Conservation (phyloP, 371 early-diverging fungal genomes). For the Apophysomyces elegans region DNA sequence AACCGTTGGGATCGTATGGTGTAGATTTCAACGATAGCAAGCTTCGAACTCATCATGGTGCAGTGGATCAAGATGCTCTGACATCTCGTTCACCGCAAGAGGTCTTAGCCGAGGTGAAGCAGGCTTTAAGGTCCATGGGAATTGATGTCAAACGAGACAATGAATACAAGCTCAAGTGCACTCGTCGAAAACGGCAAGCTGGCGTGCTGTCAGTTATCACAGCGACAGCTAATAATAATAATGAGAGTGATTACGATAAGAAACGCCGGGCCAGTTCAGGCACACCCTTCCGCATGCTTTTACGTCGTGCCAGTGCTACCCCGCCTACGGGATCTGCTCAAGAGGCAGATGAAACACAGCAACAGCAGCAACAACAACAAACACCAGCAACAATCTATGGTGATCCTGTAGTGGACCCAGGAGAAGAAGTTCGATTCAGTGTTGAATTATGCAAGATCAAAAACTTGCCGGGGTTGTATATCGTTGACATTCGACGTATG, state of each 20-base stretch:
- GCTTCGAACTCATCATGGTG: slow-evolving; percentile 79
- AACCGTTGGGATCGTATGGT: slow-evolving; percentile 23
- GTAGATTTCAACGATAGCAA: slow-evolving; percentile 51
- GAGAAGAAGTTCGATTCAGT: slow-evolving; percentile 83
- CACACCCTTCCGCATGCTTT: slow-evolving; percentile 35
- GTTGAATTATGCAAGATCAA: slow-evolving; percentile 90
- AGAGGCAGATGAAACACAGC: slow-evolving; percentile 1
- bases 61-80: slow-evolving; percentile 77
- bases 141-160: slow-evolving; percentile 72
- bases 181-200: slow-evolving; percentile 57
- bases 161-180: slow-evolving; percentile 76
- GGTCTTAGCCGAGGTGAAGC: slow-evolving; percentile 70
- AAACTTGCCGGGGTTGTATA: slow-evolving; percentile 86
- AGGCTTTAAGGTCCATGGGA: slow-evolving; percentile 66
- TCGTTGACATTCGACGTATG: slow-evolving; percentile 89
- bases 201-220: background rate
- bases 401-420: slow-evolving; percentile 83
- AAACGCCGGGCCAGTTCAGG: slow-evolving; percentile 27
- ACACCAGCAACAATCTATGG: slow-evolving; percentile 74
- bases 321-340: background rate
- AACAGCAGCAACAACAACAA: no score
- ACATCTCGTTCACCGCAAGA: slow-evolving; percentile 76
- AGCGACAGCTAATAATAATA: background rate
- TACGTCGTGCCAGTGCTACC: slow-evolving; percentile 38
- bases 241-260: slow-evolving; percentile 3